These are phyloP conservation scores for Phytopythium chamaehyphon DNA, from an alignment of 352 stramenopile species.

Conservation along the genomic window DNA sequence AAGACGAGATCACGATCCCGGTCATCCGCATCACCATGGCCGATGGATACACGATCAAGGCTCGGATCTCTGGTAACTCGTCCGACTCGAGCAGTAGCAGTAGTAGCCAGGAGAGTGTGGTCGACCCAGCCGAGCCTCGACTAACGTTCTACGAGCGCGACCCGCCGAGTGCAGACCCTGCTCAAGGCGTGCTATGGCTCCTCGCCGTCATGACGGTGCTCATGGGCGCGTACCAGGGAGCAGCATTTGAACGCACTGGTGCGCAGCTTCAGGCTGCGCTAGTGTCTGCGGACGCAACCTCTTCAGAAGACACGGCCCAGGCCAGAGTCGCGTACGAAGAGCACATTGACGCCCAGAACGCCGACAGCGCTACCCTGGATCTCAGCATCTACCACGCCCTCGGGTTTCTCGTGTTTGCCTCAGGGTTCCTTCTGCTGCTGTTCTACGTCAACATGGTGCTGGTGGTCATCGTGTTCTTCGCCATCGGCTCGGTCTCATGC, in stretches of 20 bases:
- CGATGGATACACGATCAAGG: constrained; percentile 54
- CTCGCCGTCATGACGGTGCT: constrained; percentile 72
- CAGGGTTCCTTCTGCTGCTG: constrained; percentile 86
- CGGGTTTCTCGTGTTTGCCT: constrained; percentile 89
- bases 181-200: constrained; percentile 73
- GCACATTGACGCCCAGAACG: constrained; percentile 35
- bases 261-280: constrained; percentile 50
- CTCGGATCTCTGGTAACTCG: constrained; percentile 15
- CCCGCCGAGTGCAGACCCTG: constrained; percentile 48
- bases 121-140: constrained; percentile 14
- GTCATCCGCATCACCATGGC: constrained; percentile 69
- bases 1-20: constrained; percentile 46
- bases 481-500: constrained; percentile 49
- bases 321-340: constrained; percentile 49
- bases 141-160: constrained; percentile 68
- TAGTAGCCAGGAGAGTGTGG: constrained; percentile 10
- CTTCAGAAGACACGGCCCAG: constrained; percentile 44
- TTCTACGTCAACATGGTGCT: constrained; percentile 87
- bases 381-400: constrained; percentile 86
- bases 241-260: constrained; percentile 59
- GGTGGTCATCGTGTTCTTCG: constrained; percentile 70
- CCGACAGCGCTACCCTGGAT: constrained; percentile 70
- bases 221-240: constrained; percentile 67
- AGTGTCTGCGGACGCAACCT: constrained; percentile 40
- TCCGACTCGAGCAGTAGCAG: background rate